A percentile compares a stretch with the other conserved stretches of the same genome.
These are phyloP conservation scores for Nitzschia putrida DNA, from an alignment of 108 stramenopile species.

Conservation along the genomic window DNA sequence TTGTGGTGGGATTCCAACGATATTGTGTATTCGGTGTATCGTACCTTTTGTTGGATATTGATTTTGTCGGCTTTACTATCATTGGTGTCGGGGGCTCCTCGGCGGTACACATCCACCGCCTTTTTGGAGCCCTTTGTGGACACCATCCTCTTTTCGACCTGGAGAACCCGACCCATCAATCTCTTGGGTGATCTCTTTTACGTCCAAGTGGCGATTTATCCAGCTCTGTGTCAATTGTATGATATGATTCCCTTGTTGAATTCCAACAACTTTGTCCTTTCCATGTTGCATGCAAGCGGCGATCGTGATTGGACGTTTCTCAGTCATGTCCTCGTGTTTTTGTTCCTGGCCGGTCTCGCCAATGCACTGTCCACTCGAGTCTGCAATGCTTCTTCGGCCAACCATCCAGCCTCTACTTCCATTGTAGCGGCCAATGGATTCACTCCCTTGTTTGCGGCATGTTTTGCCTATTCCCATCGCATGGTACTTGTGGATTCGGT, in stretches of 20 bases:
- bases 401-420: not conserved
- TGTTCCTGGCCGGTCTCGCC: slow-evolving; percentile 22
- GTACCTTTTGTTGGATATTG: slow-evolving; percentile 8
- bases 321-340: slow-evolving; percentile 2
- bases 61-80: not conserved
- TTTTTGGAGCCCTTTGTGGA: not conserved
- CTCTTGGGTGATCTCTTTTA: slow-evolving; percentile 12
- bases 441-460: slow-evolving; percentile 25
- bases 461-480: slow-evolving; percentile 24
- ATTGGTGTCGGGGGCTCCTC: not conserved
- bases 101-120: not conserved
- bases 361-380: slow-evolving; percentile 19
- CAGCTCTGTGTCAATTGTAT: slow-evolving; percentile 20
- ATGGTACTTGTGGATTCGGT: not conserved
- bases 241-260: slow-evolving; percentile 14
- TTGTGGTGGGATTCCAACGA: slow-evolving; percentile 5
- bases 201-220: slow-evolving; percentile 12
- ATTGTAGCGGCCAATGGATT: slow-evolving; percentile 8
- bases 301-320: slow-evolving; percentile 14
- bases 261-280: not conserved
- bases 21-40: slow-evolving; percentile 3
- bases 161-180: not conserved
- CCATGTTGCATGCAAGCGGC: not conserved
- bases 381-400: not conserved
- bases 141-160: not conserved